These are phyloP conservation scores for Pseudoscleropodium purum DNA, from an alignment of 225 moss, liverwort and hornwort genomes.

Conservation along the genomic window DNA sequence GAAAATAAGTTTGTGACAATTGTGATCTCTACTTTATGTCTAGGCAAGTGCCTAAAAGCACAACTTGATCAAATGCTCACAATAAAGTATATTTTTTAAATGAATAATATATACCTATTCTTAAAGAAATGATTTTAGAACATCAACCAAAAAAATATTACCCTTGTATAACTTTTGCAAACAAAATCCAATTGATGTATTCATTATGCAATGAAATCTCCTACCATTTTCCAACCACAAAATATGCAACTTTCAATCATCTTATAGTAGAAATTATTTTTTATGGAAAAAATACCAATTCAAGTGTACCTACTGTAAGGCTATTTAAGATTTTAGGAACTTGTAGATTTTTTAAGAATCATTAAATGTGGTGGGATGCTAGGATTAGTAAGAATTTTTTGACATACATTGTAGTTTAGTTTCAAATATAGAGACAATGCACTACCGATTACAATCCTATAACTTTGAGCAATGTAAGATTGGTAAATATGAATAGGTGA, in stretches of 20 bases:
- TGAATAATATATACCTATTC: background rate
- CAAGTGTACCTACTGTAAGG: rapidly evolving
- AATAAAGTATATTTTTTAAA: background rate
- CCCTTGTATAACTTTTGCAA: background rate
- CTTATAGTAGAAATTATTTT: rapidly evolving
- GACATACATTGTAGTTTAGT: background rate
- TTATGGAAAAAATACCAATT: rapidly evolving
- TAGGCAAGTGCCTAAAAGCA: background rate
- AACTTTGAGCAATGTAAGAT: background rate
- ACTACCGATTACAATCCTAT: background rate
- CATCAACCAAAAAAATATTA: background rate
- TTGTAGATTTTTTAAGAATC: background rate
- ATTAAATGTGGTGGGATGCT: rapidly evolving
- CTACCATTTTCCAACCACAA: background rate
- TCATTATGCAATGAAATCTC: background rate
- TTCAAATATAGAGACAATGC: background rate
- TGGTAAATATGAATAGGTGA: background rate
- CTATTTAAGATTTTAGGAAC: background rate
- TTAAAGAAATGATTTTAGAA: background rate
- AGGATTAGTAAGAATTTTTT: background rate
- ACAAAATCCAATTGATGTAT: background rate
- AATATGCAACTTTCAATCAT: background rate
- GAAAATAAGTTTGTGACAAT: background rate
- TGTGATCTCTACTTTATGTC: background rate
- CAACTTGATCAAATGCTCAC: background rate